Conservation (phyloP, 2,329 filamentous ascomycete species). For the Plenodomus biglobosus region DNA sequence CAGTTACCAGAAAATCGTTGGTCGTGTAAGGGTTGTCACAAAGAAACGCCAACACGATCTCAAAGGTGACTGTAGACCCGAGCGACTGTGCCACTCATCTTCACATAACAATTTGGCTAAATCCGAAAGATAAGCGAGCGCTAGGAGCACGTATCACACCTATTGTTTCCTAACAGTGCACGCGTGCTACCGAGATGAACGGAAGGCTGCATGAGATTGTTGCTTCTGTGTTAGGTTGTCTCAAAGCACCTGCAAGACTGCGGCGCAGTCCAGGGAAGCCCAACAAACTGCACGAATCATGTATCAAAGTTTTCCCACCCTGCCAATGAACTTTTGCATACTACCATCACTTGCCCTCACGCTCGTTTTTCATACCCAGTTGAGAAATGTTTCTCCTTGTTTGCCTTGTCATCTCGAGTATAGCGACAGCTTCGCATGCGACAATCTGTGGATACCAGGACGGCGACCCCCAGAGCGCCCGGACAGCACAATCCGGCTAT, state of each 20-base stretch:
- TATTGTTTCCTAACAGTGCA: not conserved
- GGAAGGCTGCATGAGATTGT: not conserved
- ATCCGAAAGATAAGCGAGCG: not conserved
- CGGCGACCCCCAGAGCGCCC: slow-evolving; percentile 9
- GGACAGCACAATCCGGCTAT: slow-evolving; percentile 6
- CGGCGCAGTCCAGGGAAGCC: slow-evolving; percentile 1
- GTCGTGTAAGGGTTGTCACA: not conserved
- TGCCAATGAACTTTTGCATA: not conserved
- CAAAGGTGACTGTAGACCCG: not conserved
- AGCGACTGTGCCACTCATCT: not conserved
- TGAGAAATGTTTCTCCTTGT: not conserved
- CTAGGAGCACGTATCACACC: not conserved
- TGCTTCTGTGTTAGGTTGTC: not conserved
- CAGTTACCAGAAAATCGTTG: not conserved
- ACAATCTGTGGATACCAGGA: slow-evolving; percentile 16
- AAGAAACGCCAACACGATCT: not conserved
- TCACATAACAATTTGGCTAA: not conserved
- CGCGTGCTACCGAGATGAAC: not conserved
- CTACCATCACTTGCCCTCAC: slow-evolving; percentile 1
- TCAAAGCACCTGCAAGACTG: slow-evolving; percentile 1
- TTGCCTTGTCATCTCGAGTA: slow-evolving; percentile 2
- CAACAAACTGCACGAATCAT: slow-evolving; percentile 4
- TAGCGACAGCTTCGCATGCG: slow-evolving; percentile 6
- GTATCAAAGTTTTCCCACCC: not conserved
- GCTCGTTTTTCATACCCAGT: not conserved